phyloP scores from a whole-genome alignment of 169 alveolate genomes.

The Plasmodium ovale region DNA sequence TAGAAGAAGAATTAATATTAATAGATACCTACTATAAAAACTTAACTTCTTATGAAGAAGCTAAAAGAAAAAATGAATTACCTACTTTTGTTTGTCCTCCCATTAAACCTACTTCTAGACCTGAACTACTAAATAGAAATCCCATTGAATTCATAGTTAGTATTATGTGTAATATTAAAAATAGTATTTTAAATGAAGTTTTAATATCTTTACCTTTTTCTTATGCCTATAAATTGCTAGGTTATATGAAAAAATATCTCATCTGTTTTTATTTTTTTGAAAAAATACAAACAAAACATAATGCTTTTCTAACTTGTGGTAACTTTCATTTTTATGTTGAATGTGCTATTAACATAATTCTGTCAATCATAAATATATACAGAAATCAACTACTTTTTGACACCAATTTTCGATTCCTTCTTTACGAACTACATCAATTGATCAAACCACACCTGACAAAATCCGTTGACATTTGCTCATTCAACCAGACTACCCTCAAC shows the following conservation, averaged over 20 bases:
- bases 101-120: conserved; percentile 69
- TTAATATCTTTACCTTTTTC: conserved; percentile 82
- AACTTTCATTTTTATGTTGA: conserved; percentile 52
- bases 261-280: conserved; percentile 76
- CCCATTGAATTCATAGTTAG: conserved; percentile 75
- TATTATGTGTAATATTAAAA: conserved; percentile 75
- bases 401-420: conserved; percentile 47
- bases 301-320: conserved; percentile 44
- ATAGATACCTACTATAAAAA: conserved; percentile 73
- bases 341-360: conserved; percentile 46
- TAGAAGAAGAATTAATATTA: conserved; percentile 77
- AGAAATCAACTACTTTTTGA: conserved; percentile 73
- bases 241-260: conserved; percentile 73
- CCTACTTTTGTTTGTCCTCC: conserved; percentile 79
- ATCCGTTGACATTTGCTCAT: conserved; percentile 39
- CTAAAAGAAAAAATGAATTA: conserved; percentile 57
- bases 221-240: conserved; percentile 81
- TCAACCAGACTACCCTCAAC: conserved; percentile 61
- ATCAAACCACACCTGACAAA: conserved; percentile 40
- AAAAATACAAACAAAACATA: conserved; percentile 38
- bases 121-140: conserved; percentile 75
- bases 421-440: conserved; percentile 48
- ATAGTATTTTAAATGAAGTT: conserved; percentile 78
- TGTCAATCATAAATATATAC: conserved; percentile 65
- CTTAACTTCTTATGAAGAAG: conserved; percentile 71